These are phyloP conservation scores for Colletotrichum somersetense DNA, from an alignment of 2,329 filamentous ascomycete species.

Conservation along the genomic window DNA sequence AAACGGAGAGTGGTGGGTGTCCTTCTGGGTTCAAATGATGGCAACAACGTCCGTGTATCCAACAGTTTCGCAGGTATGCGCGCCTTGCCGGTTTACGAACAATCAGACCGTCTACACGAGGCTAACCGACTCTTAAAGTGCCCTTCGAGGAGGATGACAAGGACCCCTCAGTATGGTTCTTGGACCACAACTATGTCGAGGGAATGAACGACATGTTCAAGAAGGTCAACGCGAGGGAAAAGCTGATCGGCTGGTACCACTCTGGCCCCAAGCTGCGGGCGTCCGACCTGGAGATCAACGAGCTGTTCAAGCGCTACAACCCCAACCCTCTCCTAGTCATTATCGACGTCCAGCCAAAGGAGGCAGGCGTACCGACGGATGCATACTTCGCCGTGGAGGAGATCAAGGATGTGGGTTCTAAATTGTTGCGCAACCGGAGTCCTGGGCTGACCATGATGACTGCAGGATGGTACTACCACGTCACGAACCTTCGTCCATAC, in stretches of 20 bases:
- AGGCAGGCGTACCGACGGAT: slow-evolving; percentile 96
- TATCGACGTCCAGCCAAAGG: slow-evolving; percentile 98
- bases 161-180: slow-evolving; percentile 98
- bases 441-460: slow-evolving; percentile 25
- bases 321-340: slow-evolving; percentile 97
- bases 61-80: slow-evolving; percentile 95
- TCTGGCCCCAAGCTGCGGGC: slow-evolving; percentile 96
- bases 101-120: slow-evolving; percentile 31
- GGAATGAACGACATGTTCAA: slow-evolving; percentile 99
- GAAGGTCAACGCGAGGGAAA: slow-evolving; percentile 98
- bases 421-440: slow-evolving; percentile 24
- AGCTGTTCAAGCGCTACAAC: slow-evolving; percentile 99
- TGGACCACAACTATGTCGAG: slow-evolving; percentile 99
- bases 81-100: slow-evolving; percentile 15
- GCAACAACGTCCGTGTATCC: slow-evolving; percentile 94
- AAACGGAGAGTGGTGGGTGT: slow-evolving; percentile 92
- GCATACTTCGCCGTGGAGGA: slow-evolving; percentile 99
- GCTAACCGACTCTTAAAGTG: slow-evolving; percentile 65
- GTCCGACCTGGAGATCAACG: slow-evolving; percentile 98
- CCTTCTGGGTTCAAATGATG: slow-evolving; percentile 93
- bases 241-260: slow-evolving; percentile 99
- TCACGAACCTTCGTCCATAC: slow-evolving; percentile 98
- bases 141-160: slow-evolving; percentile 99
- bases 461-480: slow-evolving; percentile 94
- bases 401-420: slow-evolving; percentile 90